Evolutionary conservation across 371 early-diverging fungal species (phyloP).

Genomic region (Mucor circinelloides): DNA sequence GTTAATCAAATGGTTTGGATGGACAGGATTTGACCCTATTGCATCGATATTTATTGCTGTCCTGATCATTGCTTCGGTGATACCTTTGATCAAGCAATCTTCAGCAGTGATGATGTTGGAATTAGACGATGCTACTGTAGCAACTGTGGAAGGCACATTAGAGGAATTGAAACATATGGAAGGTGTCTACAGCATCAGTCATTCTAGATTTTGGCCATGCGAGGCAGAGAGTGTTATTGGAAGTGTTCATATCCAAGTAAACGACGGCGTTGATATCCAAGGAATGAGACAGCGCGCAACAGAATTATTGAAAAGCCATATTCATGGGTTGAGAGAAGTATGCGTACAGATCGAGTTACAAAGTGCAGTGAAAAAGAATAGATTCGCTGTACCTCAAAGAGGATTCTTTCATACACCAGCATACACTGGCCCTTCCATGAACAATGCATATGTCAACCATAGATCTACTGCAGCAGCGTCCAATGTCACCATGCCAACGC

Average conservation of each 20-base stretch:
- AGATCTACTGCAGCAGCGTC: conserved; percentile 1
- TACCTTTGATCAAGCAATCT: conserved; percentile 82
- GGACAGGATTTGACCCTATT: conserved; percentile 95
- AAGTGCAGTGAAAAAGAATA: conserved; percentile 25
- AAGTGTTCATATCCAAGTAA: conserved; percentile 56
- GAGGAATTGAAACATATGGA: conserved; percentile 51
- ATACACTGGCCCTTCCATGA: conserved; percentile 17
- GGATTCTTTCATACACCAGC: conserved; percentile 41
- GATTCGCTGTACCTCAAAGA: conserved; percentile 19
- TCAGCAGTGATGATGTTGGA: conserved; percentile 63
- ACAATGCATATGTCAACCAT: conserved; percentile 27
- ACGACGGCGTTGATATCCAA: conserved; percentile 39
- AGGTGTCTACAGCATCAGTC: conserved; percentile 48
- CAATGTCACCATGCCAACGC: not conserved
- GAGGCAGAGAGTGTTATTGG: conserved; percentile 62
- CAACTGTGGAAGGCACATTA: conserved; percentile 55
- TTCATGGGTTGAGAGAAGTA: conserved; percentile 52
- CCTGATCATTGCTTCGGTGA: conserved; percentile 82
- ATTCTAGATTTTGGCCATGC: conserved; percentile 67
- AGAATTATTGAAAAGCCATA: conserved; percentile 41
- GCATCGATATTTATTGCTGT: conserved; percentile 92
- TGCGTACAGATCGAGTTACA: conserved; percentile 54
- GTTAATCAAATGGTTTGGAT: conserved; percentile 87
- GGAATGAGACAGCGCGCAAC: conserved; percentile 32
- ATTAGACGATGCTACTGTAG: conserved; percentile 51